Base-by-base conservation (phyloP, 2,329 filamentous ascomycete species). In the Onygenales sp. region DNA sequence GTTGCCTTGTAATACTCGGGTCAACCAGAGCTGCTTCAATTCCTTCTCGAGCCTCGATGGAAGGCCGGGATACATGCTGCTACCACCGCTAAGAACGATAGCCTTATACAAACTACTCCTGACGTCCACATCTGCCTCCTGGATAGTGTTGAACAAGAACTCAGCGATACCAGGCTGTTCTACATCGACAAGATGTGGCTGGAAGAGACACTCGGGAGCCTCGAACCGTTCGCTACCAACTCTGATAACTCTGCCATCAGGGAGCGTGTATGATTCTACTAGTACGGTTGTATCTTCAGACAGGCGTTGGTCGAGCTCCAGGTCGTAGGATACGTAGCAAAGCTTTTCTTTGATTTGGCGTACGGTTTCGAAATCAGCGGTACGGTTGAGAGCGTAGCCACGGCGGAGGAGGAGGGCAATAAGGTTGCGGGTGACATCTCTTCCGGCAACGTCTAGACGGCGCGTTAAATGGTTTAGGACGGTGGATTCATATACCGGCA, bases 291-390 rank as follows among this genome's bases (percentile, higher is more conserved):
- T 98, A 65, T 98, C 93, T 75, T 98, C 93, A 66, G 89, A 94
- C 59, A 98, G 83, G 62, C 88, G 85, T 76, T 97, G 91, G 78
- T 98, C 93, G 53, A 98, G 79, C 72, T 95, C 90, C 54, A 98
- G 82, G 71, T 98, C 93, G 77, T 97, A 98, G 10, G 91, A 96
- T 54, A 98, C 92, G 71, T 98, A 98, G 80, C 93, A 97, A 50
- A 98, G 86, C 80, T 98, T 98, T 79, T 98, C 93, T 77, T 98
- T 98, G 78, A 98, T 97, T 72, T 97, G 92, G 58, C 93, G 87
- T 54, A 98, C 93, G 3, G 93, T 98, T 74, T 98, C 93, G 72
- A 98, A 98, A 71, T 98, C 93, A 68, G 93, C 93, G 10, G 93
- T 98, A 70, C 93, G 84, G 82, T 98, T 98, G 58, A 98, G 83